Evolutionary conservation across 1,139 yeast genomes (phyloP).

Genomic region (Williopsis jadinii): DNA sequence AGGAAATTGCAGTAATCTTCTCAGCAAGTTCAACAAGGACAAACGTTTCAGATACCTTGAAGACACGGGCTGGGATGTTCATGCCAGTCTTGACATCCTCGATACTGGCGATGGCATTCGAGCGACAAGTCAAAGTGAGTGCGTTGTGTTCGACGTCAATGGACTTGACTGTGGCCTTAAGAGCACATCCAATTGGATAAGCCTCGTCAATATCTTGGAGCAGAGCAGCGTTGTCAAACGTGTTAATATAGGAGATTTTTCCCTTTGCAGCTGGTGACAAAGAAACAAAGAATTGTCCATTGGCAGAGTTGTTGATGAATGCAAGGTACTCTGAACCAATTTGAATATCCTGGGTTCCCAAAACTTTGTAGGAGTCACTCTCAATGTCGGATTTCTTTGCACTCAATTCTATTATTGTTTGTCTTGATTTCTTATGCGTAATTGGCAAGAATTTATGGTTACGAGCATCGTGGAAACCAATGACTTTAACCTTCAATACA

Average conservation of each 20-base stretch:
- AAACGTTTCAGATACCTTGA: slow-evolving; percentile 54
- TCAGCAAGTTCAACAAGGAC: slow-evolving; percentile 64
- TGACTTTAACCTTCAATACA: slow-evolving; percentile 52
- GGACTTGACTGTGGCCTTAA: slow-evolving; percentile 50
- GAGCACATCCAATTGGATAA: slow-evolving; percentile 66
- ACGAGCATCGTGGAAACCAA: slow-evolving; percentile 74
- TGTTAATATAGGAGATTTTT: slow-evolving; percentile 58
- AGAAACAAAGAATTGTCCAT: slow-evolving; percentile 60
- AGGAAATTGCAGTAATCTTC: slow-evolving; percentile 57
- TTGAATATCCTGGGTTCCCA: slow-evolving; percentile 35
- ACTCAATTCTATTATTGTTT: slow-evolving; percentile 60
- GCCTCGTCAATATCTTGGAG: slow-evolving; percentile 45
- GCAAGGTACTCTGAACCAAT: slow-evolving; percentile 61
- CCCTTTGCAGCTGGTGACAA: slow-evolving; percentile 66
- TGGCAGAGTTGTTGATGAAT: slow-evolving; percentile 53
- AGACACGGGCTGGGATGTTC: slow-evolving; percentile 56
- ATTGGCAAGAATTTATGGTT: slow-evolving; percentile 65
- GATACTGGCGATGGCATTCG: slow-evolving; percentile 32
- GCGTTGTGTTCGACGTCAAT: slow-evolving; percentile 48
- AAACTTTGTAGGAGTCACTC: slow-evolving; percentile 29
- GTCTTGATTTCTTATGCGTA: slow-evolving; percentile 51
- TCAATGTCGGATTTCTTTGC: slow-evolving; percentile 37
- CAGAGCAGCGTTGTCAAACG: slow-evolving; percentile 47
- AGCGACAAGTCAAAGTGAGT: slow-evolving; percentile 46
- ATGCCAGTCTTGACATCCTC: slow-evolving; percentile 53